phyloP scores from a whole-genome alignment of 1,284 basidiomycete genomes.

The Boletus nobilissimus region DNA sequence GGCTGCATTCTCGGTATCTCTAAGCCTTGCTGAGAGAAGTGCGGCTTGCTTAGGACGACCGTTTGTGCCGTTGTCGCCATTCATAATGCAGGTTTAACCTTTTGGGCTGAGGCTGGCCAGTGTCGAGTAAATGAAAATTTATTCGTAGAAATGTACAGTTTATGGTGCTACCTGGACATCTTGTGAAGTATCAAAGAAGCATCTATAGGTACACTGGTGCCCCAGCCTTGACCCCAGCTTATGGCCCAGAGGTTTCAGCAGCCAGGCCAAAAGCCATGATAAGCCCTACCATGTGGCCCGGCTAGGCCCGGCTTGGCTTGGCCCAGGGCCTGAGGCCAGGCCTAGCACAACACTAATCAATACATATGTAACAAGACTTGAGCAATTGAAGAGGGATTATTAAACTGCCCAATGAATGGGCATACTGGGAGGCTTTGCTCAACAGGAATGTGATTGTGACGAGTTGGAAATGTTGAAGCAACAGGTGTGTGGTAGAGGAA shows the following conservation, averaged over 20 bases:
- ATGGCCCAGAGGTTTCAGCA: neutral
- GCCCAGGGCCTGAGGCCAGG: neutral
- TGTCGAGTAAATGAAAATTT: neutral
- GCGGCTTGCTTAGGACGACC: neutral
- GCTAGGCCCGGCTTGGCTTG: neutral
- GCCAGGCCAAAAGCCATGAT: neutral
- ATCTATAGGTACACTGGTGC: neutral
- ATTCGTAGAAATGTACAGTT: neutral
- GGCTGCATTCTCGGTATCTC: constrained; percentile 7
- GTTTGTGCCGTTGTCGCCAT: neutral
- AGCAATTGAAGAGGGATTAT: too few species aligned
- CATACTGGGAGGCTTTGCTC: too few species aligned
- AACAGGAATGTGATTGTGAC: too few species aligned
- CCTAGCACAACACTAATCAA: neutral
- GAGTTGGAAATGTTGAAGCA: too few species aligned
- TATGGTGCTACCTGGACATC: neutral
- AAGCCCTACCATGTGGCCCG: neutral
- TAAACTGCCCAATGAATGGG: too few species aligned
- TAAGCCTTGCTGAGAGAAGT: constrained; percentile 11
- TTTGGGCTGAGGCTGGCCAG: neutral
- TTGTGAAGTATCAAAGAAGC: neutral
- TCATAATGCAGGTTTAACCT: neutral
- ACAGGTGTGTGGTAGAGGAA: too few species aligned
- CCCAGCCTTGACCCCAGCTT: neutral
- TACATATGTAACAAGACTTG: too few species aligned